Evolutionary conservation across 352 stramenopile genomes (phyloP).

Genomic region (Phytophthora rubi): DNA sequence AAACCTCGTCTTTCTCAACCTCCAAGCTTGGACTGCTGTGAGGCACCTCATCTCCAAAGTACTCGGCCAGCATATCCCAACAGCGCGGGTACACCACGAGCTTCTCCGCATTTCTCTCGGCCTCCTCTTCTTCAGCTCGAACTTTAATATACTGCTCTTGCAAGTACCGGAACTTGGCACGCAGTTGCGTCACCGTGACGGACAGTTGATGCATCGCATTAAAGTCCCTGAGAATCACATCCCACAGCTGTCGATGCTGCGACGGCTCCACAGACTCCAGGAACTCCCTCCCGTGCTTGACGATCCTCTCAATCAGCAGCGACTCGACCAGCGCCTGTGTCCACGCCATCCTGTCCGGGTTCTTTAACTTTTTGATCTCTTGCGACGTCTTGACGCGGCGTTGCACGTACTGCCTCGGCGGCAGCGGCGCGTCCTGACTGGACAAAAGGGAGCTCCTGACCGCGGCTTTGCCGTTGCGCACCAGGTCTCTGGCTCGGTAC

Average conservation of each 20-base stretch:
- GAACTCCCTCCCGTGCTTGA: conserved; percentile 29
- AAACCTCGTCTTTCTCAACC: neutral
- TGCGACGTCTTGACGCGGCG: conserved; percentile 9
- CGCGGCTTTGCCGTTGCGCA: conserved; percentile 27
- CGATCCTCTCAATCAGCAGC: conserved; percentile 29
- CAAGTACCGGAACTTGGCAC: conserved; percentile 34
- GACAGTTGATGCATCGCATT: conserved; percentile 21
- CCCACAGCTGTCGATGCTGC: conserved; percentile 30
- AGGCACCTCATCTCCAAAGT: conserved; percentile 23
- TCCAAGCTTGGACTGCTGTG: neutral
- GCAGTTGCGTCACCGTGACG: conserved; percentile 30
- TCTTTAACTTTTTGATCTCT: conserved; percentile 17
- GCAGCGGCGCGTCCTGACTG: conserved; percentile 20
- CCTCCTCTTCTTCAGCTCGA: conserved; percentile 22
- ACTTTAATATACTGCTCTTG: conserved; percentile 30
- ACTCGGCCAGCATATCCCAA: conserved; percentile 36
- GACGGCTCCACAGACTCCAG: conserved; percentile 9
- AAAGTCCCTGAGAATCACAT: conserved; percentile 23
- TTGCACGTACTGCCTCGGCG: conserved; percentile 20
- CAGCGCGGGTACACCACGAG: conserved; percentile 32
- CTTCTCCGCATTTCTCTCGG: conserved; percentile 13
- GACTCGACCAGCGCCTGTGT: conserved; percentile 28
- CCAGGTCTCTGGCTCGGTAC: conserved; percentile 37
- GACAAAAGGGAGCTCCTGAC: conserved; percentile 16
- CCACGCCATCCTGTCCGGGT: conserved; percentile 31